A percentile compares a stretch with the other conserved stretches of the same genome.
Conservation (phyloP, 2,329 filamentous ascomycete species). For the Colletotrichum melonis region DNA sequence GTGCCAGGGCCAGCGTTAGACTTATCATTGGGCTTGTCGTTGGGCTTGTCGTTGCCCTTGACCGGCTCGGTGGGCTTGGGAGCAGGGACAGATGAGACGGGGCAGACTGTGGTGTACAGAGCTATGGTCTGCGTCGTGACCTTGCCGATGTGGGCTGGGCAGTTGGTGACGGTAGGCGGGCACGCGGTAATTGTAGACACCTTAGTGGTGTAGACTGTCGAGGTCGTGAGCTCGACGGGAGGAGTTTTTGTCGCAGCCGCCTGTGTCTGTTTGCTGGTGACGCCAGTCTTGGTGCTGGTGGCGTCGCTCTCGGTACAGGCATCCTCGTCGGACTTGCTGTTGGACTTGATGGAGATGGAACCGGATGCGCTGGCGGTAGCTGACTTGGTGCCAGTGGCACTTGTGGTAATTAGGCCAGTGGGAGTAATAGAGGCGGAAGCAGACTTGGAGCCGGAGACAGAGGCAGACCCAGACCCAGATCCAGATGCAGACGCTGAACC, state of each 20-base stretch:
- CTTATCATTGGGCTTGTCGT: neutral
- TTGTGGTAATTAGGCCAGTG: slow-evolving; percentile 4
- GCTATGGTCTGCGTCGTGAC: slow-evolving; percentile 50
- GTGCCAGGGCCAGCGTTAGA: neutral
- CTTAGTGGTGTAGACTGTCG: slow-evolving; percentile 52
- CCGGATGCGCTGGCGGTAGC: neutral
- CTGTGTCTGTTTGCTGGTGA: neutral
- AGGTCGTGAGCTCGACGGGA: slow-evolving; percentile 42
- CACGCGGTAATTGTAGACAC: slow-evolving; percentile 68
- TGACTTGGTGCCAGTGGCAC: neutral
- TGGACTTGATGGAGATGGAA: neutral
- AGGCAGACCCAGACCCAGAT: neutral
- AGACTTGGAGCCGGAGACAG: neutral
- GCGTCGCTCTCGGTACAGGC: slow-evolving; percentile 28
- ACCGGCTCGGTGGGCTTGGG: slow-evolving; percentile 23
- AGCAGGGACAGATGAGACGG: slow-evolving; percentile 42
- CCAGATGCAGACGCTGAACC: slow-evolving; percentile 30
- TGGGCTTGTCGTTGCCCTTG: slow-evolving; percentile 12
- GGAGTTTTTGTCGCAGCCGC: slow-evolving; percentile 22
- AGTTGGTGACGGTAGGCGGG: slow-evolving; percentile 54
- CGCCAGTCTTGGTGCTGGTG: slow-evolving; percentile 9
- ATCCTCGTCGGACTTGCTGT: slow-evolving; percentile 3
- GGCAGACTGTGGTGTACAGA: slow-evolving; percentile 55
- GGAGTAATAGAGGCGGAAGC: neutral
- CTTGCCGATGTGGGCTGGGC: slow-evolving; percentile 46